Conservation (phyloP, 2,329 filamentous ascomycete genomes). For the Periglandula ipomoeae region DNA sequence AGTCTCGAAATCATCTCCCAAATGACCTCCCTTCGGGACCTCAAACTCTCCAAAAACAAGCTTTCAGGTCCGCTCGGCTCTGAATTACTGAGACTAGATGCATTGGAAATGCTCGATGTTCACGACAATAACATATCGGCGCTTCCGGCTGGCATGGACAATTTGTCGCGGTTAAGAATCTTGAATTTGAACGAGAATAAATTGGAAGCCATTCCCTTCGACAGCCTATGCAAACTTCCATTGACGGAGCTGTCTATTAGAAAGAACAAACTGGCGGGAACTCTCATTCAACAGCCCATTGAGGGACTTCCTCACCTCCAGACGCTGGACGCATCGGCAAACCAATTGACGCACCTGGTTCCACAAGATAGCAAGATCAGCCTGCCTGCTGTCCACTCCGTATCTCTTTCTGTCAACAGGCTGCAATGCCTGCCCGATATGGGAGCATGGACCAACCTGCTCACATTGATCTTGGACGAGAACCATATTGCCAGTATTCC, state of each 20-base stretch:
- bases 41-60: slow-evolving; percentile 73
- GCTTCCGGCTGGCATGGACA: slow-evolving; percentile 58
- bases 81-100: slow-evolving; percentile 52
- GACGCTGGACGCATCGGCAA: slow-evolving; percentile 67
- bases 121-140: slow-evolving; percentile 69
- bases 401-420: slow-evolving; percentile 75
- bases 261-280: slow-evolving; percentile 69
- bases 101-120: slow-evolving; percentile 73
- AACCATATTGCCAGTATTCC: slow-evolving; percentile 75
- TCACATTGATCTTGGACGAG: slow-evolving; percentile 68
- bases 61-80: slow-evolving; percentile 59
- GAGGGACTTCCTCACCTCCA: slow-evolving; percentile 56
- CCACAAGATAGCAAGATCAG: slow-evolving; percentile 37
- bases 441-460: slow-evolving; percentile 61
- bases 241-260: slow-evolving; percentile 64
- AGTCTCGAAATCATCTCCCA: slow-evolving; percentile 66
- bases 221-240: slow-evolving; percentile 56
- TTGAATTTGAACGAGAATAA: slow-evolving; percentile 76
- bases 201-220: slow-evolving; percentile 62
- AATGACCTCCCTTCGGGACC: slow-evolving; percentile 62
- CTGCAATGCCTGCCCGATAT: slow-evolving; percentile 65
- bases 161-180: slow-evolving; percentile 59
- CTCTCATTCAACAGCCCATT: slow-evolving; percentile 57
- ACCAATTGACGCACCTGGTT: slow-evolving; percentile 54
- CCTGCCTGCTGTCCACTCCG: slow-evolving; percentile 61